Base-by-base conservation (phyloP, 2,329 filamentous ascomycete species). In the Talaromyces rugulosus region DNA sequence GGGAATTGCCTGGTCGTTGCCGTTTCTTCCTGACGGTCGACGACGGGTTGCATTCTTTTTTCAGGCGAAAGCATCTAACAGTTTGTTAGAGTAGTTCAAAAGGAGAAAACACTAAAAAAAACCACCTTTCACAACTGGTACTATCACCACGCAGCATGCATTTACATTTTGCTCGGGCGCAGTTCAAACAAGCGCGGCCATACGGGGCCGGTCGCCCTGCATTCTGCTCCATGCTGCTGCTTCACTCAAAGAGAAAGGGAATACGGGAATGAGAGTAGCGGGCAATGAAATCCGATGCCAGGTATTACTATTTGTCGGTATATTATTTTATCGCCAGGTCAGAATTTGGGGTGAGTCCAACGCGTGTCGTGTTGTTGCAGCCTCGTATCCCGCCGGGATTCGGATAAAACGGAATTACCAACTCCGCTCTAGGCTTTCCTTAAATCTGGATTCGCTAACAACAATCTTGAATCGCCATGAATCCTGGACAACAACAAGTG, bases 41-140 rank as follows among this genome's bases (percentile, higher is more conserved):
- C 11, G 76, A 71, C 5, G 77, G 76, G 4, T 71, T 69, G 63
- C 80, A 81, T 34, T 74, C 66, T 64, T 77, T 78, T n/a, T 74
- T 72, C 1, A 81, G 66, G 4, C 79, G 78, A 58, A 74, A 68
- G 56, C 80, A 82, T 59, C 80, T 76, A 40, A 9, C 16, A n/a
- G 40, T 16, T 4, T 3, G 8, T 50, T 18, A 31, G 28, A 8
- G 5, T 54, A 27, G 9, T 1, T n/a, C 23, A 3, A 11, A 16
- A 34, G 23, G 11, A 23, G 18, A 55, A 52, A 50, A 18, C 7
- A 27, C 18, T 31, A 9, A 34, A 6, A 18, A 1, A 0, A 27
- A 28, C 23, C 42, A 65, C 64, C 64, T 64, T 55, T 63, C 51
- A 50, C 64, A 71, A 55, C 54, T 63, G 36, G 62, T 55, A 42